These are phyloP conservation scores for Diaporthe destruens DNA, from an alignment of 2,329 filamentous ascomycete genomes.

Conservation along the genomic window DNA sequence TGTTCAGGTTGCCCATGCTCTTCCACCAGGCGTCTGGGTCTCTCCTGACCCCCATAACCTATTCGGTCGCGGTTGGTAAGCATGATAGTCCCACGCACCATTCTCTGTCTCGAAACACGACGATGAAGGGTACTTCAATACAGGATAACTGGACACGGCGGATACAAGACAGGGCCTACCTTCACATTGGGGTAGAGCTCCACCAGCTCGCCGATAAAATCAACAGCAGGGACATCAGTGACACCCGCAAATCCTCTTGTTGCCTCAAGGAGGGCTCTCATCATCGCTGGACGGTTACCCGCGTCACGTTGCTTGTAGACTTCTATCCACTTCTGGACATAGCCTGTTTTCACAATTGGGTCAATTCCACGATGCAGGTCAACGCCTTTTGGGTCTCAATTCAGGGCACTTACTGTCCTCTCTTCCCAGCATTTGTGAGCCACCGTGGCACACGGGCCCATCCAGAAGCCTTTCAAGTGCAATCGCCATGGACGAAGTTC, in stretches of 20 bases:
- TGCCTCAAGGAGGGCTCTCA: constrained; percentile 46
- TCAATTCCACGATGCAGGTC: neutral
- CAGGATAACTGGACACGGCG: too few relatives aligned
- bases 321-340: constrained; percentile 22
- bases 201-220: constrained; percentile 57
- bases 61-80: neutral
- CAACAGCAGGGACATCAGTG: constrained; percentile 55
- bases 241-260: constrained; percentile 56
- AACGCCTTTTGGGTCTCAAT: too few relatives aligned
- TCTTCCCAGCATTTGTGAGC: constrained; percentile 22
- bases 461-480: constrained; percentile 26
- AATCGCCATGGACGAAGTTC: constrained; percentile 23
- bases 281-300: constrained; percentile 11
- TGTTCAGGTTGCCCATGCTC: constrained; percentile 43
- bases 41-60: constrained; percentile 52
- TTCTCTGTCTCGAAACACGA: too few relatives aligned
- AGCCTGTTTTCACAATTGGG: neutral
- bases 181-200: constrained; percentile 58
- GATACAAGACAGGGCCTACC: constrained; percentile 34
- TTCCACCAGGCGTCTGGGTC: constrained; percentile 50
- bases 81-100: accelerated
- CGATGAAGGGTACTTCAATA: too few relatives aligned
- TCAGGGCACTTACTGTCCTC: constrained; percentile 17
- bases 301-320: constrained; percentile 24
- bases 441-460: constrained; percentile 16